phyloP scores from a whole-genome alignment of 2,329 filamentous ascomycete species.

The Colletotrichum gloeosporioides region DNA sequence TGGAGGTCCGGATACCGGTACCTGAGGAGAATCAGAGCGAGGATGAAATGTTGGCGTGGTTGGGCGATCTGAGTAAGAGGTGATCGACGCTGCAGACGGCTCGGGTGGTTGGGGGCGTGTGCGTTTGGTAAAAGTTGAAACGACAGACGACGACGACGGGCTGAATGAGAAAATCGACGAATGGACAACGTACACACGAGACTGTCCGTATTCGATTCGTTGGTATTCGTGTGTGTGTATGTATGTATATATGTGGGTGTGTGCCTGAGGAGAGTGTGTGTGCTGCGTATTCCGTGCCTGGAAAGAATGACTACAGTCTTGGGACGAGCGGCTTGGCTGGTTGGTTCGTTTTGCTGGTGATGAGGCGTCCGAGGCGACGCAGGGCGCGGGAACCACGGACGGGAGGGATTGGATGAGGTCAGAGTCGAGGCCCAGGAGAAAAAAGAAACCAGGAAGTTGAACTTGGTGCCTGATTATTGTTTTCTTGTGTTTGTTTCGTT shows the following conservation, averaged over 20 bases:
- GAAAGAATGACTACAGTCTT: neutral
- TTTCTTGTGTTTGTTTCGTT: neutral
- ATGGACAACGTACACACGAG: neutral
- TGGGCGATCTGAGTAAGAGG: conserved; percentile 3
- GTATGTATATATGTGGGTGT: neutral
- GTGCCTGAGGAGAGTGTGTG: neutral
- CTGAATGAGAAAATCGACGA: neutral
- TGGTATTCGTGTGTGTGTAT: neutral
- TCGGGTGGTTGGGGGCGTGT: conserved; percentile 1
- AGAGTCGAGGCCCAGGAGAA: neutral
- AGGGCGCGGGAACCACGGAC: neutral
- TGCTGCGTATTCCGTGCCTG: neutral
- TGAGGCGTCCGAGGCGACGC: neutral
- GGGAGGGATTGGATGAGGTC: neutral
- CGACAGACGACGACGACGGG: neutral
- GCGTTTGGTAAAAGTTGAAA: neutral
- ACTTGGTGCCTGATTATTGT: neutral
- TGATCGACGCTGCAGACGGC: conserved; percentile 13
- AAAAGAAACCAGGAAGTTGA: neutral
- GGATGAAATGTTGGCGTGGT: neutral
- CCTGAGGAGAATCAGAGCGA: neutral
- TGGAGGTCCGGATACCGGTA: neutral
- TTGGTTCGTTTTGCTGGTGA: neutral
- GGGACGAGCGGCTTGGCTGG: neutral
- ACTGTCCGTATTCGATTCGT: neutral